phyloP scores from a whole-genome alignment of 768 basidiomycete genomes.

The Grammothele lineata region DNA sequence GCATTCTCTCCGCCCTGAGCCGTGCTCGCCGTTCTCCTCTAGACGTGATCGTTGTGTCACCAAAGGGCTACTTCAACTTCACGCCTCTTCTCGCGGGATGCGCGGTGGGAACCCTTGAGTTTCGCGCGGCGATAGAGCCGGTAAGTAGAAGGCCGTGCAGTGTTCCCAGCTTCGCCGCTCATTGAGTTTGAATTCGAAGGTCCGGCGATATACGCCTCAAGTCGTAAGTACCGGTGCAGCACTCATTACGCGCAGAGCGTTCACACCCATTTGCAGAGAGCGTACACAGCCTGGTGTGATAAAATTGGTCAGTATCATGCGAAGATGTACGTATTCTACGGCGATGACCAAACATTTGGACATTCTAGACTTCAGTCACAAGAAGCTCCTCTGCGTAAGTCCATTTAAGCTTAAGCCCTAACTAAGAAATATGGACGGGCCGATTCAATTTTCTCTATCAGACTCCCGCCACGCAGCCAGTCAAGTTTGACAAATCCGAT shows the following conservation, averaged over 20 bases:
- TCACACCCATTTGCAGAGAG: conserved; percentile 36
- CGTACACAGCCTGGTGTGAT: conserved; percentile 78
- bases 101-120: conserved; percentile 82
- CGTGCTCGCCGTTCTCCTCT: not conserved
- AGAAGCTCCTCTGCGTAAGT: conserved; percentile 53
- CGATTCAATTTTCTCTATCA: conserved; percentile 18
- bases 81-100: conserved; percentile 65
- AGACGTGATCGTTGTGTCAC: conserved; percentile 68
- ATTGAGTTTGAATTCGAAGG: conserved; percentile 9
- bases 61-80: conserved; percentile 66
- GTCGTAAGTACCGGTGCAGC: conserved; percentile 17
- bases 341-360: too few relatives aligned
- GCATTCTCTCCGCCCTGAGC: too few relatives aligned
- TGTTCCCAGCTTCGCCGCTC: not conserved
- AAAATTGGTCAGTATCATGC: conserved; percentile 53
- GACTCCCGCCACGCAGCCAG: conserved; percentile 60
- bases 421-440: too few relatives aligned
- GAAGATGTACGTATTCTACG: not conserved
- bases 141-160: conserved; percentile 49
- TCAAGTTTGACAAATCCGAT: conserved; percentile 20
- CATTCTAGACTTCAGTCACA: conserved; percentile 60
- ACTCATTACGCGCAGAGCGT: too few relatives aligned
- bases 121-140: conserved; percentile 75
- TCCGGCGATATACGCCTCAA: conserved; percentile 24
- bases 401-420: not conserved